Evolutionary conservation across 177 flowering plant genomes (phyloP).

Genomic region (Tripterygium wilfordii): DNA sequence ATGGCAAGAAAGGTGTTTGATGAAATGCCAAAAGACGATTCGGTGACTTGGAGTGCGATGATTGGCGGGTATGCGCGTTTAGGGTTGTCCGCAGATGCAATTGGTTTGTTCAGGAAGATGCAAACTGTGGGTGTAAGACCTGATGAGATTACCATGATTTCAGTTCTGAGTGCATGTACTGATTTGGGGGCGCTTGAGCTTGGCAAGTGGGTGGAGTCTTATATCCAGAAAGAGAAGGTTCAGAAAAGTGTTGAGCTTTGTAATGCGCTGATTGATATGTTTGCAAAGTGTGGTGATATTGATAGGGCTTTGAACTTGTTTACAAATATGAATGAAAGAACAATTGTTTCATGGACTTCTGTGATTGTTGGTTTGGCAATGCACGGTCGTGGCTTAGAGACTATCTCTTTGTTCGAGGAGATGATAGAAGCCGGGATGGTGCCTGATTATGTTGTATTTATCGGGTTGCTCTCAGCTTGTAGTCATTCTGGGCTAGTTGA

Average conservation of each 20-base stretch:
- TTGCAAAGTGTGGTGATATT: conserved; percentile 77
- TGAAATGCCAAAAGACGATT: conserved; percentile 44
- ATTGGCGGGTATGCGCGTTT: conserved; percentile 59
- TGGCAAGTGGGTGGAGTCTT: conserved; percentile 63
- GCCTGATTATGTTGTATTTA: conserved; percentile 65
- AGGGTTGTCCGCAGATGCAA: conserved; percentile 40
- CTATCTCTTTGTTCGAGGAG: conserved; percentile 59
- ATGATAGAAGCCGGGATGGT: conserved; percentile 39
- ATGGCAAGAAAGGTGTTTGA: conserved; percentile 48
- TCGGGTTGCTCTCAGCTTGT: conserved; percentile 73
- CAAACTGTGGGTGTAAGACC: conserved; percentile 44
- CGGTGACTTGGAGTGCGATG: conserved; percentile 75
- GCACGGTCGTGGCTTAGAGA: conserved; percentile 67
- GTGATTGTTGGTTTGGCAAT: conserved; percentile 68
- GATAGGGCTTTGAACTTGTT: conserved; percentile 55
- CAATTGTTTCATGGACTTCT: conserved; percentile 73
- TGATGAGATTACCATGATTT: conserved; percentile 64
- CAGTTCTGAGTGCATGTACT: conserved; percentile 60
- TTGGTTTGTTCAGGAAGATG: conserved; percentile 62
- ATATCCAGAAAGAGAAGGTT: conserved; percentile 45
- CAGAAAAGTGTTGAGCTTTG: conserved; percentile 31
- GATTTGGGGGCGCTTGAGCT: conserved; percentile 63
- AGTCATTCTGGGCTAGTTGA: too few relatives aligned
- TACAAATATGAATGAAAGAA: conserved; percentile 40
- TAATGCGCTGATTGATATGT: conserved; percentile 78